Evolutionary conservation across 129 eudicot genomes (phyloP).

Genomic region (Ambrosia artemisiifolia): DNA sequence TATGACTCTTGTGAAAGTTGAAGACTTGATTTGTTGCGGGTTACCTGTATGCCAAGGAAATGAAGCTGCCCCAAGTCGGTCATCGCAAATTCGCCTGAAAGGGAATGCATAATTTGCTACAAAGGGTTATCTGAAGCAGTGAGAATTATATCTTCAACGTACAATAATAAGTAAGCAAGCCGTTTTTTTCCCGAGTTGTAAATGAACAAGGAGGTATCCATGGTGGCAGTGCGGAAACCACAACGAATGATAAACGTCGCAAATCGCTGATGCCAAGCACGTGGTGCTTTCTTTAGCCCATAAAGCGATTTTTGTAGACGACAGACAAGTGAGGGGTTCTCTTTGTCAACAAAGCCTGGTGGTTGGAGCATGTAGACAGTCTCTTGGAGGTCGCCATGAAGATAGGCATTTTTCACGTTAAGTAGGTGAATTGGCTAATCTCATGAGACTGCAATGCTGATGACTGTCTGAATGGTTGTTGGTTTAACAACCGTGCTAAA

Average conservation of each 20-base stretch:
- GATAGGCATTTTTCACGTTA: not conserved
- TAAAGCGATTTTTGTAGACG: not conserved
- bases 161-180: no score
- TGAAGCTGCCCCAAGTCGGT: no score
- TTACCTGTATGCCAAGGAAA: not conserved
- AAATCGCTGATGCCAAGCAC: not conserved
- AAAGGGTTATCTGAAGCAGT: no score
- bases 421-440: not conserved
- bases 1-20: no score
- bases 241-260: not conserved
- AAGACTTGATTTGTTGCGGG: not conserved
- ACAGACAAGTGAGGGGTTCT: not conserved
- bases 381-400: no score
- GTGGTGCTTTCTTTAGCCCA: no score
- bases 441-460: no score
- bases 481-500: not conserved
- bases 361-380: not conserved
- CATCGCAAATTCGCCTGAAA: no score
- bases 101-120: no score
- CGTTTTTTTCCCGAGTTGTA: not conserved
- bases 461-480: not conserved
- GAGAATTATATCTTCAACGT: no score
- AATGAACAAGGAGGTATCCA: not conserved
- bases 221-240: not conserved
- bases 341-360: not conserved